Evolutionary conservation across 306 rosid genomes (phyloP).

Genomic region (Quercus agrifolia): DNA sequence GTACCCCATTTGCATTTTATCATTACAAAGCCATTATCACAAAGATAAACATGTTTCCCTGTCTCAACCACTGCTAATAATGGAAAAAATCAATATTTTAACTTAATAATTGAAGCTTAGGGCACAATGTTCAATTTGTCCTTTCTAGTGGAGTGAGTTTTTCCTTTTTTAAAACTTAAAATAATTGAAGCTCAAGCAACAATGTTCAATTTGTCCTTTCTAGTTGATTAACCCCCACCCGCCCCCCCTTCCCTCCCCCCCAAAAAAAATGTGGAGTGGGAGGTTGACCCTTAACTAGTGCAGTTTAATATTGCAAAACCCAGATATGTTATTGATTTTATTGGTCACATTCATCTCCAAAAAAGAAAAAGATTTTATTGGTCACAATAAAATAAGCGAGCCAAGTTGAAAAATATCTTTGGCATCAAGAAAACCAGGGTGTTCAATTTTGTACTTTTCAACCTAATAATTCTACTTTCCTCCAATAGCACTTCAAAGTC

Average conservation of each 20-base stretch:
- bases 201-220: too few species aligned
- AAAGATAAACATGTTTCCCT: not conserved
- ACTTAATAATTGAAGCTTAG: slow-evolving; percentile 21
- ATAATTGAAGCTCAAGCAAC: too few species aligned
- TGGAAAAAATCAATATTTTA: slow-evolving; percentile 21
- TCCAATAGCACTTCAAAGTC: not conserved
- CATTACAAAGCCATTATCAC: not conserved
- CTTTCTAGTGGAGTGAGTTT: slow-evolving; percentile 19
- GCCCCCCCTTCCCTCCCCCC: too few species aligned
- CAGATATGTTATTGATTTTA: not conserved
- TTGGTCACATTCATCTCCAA: not conserved
- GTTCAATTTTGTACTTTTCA: not conserved
- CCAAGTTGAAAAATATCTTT: slow-evolving; percentile 14
- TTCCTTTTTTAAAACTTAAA: too few species aligned
- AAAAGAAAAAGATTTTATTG: not conserved
- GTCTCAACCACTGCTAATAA: slow-evolving; percentile 14
- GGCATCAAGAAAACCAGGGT: slow-evolving; percentile 2
- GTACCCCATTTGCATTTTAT: not conserved
- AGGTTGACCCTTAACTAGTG: slow-evolving; percentile 28
- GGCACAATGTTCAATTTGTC: slow-evolving; percentile 10
- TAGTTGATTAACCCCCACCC: too few species aligned
- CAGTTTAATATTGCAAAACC: slow-evolving; percentile 6
- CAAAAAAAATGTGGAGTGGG: slow-evolving; percentile 15
- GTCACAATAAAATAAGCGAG: slow-evolving; percentile 14
- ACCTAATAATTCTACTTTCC: not conserved